Evolutionary conservation across 805 yeast species (phyloP), one percentile per base, ranked within the genome.

Genomic region (Danielia oregonensis): DNA sequence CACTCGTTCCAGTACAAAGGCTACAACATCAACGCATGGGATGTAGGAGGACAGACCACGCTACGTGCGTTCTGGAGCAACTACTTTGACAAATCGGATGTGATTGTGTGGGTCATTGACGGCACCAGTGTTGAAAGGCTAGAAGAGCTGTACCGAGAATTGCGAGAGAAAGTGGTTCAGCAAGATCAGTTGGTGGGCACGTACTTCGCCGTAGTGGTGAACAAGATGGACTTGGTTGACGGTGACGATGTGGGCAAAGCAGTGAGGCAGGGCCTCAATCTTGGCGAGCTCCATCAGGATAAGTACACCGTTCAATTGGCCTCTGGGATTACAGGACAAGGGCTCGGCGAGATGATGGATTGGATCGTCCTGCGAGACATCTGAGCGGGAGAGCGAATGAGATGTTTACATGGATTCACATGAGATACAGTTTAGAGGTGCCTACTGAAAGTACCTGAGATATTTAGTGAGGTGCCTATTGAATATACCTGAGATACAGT

Each of bases 51-150:
- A 0, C 73, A 68, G 41, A 54, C 57, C 8, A 61, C 63, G 31
- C 46, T 68, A 14, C 57, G 73, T 12, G 47, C 54, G 23, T 68
- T 68, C 44, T 68, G 73, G 97, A 79, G 85, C 49, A 91, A 89
- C 60, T 89, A 91, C 57, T 89, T 84, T 52, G 96, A 88, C 44
- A 78, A 76, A 48, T 61, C 73, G 26, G 89, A 89, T 48, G 76
- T 78, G 5, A 64, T 89, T 12, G 59, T 89, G 9, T 89, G 96
- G 96, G 95, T 89, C 14, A 72, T 91, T 5, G 97, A 91, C 58
- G 71, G 78, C 2, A 57, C 67, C 26, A 74, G 82, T 14, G 53
- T 75, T 17, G 78, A 76, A 30, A 61, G 96, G 33, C 60, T 86
- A 17, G 51, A 60, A 6, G 94, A 85, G 59, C 82, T 83, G 44